Evolutionary conservation across 2,329 filamentous ascomycete species (phyloP).

Genomic region (Simplicillium sp.): DNA sequence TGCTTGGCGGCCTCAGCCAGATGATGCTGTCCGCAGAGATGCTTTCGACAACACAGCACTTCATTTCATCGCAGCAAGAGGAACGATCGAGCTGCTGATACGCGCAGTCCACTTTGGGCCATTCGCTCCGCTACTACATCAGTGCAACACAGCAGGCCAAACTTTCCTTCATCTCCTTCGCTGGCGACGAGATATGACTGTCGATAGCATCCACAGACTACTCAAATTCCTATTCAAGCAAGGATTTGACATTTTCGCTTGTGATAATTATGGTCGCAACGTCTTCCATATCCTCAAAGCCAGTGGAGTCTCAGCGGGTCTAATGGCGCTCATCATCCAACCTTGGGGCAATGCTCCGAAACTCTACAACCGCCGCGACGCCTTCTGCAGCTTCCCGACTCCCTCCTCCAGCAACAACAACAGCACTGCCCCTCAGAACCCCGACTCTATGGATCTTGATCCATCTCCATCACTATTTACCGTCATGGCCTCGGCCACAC

Average conservation of each 20-base stretch:
- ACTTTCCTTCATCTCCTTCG: constrained; percentile 38
- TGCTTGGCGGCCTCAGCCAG: not conserved
- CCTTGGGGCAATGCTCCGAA: constrained; percentile 16
- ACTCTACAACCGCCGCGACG: constrained; percentile 33
- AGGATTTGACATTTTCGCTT: constrained; percentile 21
- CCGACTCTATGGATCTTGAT: constrained; percentile 8
- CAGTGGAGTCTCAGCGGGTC: constrained; percentile 16
- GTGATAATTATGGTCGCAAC: constrained; percentile 43
- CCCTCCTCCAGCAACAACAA: not conserved
- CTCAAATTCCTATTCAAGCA: constrained; percentile 9
- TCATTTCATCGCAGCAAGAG: constrained; percentile 33
- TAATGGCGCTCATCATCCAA: constrained; percentile 22
- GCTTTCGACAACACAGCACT: constrained; percentile 37
- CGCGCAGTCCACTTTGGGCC: constrained; percentile 12
- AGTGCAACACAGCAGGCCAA: constrained; percentile 34
- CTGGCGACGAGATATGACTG: constrained; percentile 20
- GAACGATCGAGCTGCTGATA: constrained; percentile 16
- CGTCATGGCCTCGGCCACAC: constrained; percentile 10
- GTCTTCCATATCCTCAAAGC: constrained; percentile 35
- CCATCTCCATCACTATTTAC: not conserved
- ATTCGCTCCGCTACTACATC: constrained; percentile 2
- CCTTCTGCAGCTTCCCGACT: constrained; percentile 23
- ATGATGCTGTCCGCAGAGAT: constrained; percentile 19
- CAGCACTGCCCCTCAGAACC: constrained; percentile 10
- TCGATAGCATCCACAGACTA: constrained; percentile 18